Evolutionary conservation across 148 eudicot genomes (phyloP).

Genomic region (Pouteria glomerata): DNA sequence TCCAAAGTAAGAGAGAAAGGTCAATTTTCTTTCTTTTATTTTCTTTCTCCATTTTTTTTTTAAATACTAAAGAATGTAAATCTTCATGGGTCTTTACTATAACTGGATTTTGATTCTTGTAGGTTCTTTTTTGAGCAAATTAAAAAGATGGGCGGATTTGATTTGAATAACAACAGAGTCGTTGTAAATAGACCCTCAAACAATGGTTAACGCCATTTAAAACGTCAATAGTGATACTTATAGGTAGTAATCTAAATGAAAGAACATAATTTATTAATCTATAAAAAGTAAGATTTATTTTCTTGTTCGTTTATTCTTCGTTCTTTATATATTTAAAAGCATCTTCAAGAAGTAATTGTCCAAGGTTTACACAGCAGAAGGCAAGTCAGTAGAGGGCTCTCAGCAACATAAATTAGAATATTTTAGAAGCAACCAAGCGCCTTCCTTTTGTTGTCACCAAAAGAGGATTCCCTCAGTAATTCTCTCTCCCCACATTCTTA

Average conservation of each 20-base stretch:
- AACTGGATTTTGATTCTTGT: neutral
- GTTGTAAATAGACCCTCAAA: neutral
- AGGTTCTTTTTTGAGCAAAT: neutral
- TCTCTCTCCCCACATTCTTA: neutral
- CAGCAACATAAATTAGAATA: constrained; percentile 1
- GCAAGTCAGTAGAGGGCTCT: neutral
- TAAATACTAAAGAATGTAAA: too few relatives aligned
- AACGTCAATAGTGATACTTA: too few relatives aligned
- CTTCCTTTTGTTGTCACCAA: constrained; percentile 1
- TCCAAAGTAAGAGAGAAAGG: too few relatives aligned
- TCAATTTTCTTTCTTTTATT: too few relatives aligned
- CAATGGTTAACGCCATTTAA: neutral
- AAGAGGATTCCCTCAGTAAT: constrained; percentile 8
- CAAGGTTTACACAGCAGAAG: neutral
- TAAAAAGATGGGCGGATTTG: neutral
- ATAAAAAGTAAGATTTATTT: neutral
- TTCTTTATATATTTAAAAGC: neutral
- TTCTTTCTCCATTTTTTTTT: too few relatives aligned
- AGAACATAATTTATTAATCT: neutral
- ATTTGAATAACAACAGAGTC: neutral
- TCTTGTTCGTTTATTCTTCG: neutral
- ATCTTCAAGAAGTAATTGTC: neutral
- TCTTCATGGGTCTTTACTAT: too few relatives aligned
- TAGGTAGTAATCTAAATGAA: too few relatives aligned
- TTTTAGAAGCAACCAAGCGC: neutral